Evolutionary conservation across 169 alveolate genomes (phyloP).

Genomic region (Eimeria zaria): DNA sequence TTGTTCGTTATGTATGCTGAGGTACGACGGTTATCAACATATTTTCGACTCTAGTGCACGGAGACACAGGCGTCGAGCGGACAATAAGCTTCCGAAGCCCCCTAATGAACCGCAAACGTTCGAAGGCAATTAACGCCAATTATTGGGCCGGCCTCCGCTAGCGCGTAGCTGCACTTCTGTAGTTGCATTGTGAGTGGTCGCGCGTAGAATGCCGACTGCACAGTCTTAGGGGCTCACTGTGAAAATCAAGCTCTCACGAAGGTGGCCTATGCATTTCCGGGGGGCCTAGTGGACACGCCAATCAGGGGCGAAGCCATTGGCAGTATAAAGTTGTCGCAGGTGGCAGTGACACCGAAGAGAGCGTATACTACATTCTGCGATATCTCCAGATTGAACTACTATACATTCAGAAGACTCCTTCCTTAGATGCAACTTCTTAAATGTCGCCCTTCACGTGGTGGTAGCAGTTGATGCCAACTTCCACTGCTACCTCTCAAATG

Average conservation of each 20-base stretch:
- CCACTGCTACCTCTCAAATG: neutral
- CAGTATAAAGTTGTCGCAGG: too few relatives aligned
- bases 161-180: neutral
- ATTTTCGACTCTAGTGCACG: neutral
- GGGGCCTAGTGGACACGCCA: neutral
- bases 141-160: neutral
- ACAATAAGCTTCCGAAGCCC: neutral
- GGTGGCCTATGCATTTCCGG: neutral
- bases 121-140: neutral
- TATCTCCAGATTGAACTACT: neutral
- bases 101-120: neutral
- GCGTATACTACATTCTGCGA: too few relatives aligned
- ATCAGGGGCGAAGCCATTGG: too few relatives aligned
- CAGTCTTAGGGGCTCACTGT: neutral
- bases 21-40: too few relatives aligned
- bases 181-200: neutral
- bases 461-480: neutral
- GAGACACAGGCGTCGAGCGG: neutral
- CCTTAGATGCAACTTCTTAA: neutral
- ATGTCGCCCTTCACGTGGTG: neutral
- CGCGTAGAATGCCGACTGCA: neutral
- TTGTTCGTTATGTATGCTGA: too few relatives aligned
- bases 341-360: too few relatives aligned
- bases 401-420: neutral
- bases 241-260: neutral